These are phyloP conservation scores for Penicillium steckii DNA, from an alignment of 495 filamentous ascomycete genomes.

Conservation along the genomic window DNA sequence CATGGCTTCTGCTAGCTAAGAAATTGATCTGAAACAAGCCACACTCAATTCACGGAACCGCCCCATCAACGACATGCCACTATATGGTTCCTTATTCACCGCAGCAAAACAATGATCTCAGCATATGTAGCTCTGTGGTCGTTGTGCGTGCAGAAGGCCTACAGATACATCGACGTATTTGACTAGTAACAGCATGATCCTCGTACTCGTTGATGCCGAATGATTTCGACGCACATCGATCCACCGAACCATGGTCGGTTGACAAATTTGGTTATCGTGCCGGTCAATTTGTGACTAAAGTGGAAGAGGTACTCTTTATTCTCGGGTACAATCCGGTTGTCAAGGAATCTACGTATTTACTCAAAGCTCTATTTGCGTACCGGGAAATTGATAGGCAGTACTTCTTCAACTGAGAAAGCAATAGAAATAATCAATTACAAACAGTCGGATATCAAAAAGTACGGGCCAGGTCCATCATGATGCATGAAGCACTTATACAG, in stretches of 20 bases:
- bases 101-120: neutral
- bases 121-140: neutral
- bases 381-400: no score
- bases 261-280: neutral
- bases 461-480: no score
- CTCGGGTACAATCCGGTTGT: neutral
- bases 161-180: neutral
- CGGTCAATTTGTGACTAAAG: neutral
- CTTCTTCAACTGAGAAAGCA: no score
- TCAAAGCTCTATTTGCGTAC: no score
- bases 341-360: neutral
- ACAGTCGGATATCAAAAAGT: no score
- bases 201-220: neutral
- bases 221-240: neutral
- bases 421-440: no score
- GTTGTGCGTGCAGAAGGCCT: neutral
- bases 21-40: no score
- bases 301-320: neutral
- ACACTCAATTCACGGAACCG: neutral
- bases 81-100: constrained; percentile 1
- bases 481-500: neutral
- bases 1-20: neutral
- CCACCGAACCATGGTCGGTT: neutral
- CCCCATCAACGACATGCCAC: neutral
- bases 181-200: neutral